Base-by-base conservation (phyloP, 2,329 filamentous ascomycete genomes). In the Rhinocladiella similis region DNA sequence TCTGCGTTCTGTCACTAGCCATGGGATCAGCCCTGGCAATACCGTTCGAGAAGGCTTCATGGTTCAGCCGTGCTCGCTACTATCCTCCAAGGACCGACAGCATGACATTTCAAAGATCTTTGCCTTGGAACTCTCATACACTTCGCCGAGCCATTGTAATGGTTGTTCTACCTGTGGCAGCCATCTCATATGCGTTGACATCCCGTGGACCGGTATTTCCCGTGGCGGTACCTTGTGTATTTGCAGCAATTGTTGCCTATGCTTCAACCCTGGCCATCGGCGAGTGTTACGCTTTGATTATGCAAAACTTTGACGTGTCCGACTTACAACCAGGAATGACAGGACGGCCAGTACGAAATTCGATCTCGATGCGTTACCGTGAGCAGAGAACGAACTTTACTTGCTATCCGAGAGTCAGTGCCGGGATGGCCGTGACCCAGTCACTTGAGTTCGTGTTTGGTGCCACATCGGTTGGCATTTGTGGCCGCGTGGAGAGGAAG, bases 291-390 rank as follows among this genome's bases (percentile, higher is more conserved):
- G 87, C 88, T 1, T 74, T 92, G 29, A 81, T 91, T 68, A 91
- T 92, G 88, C 88, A 91, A 67, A 86, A 85, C 0, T 92, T 87
- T 69, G 89, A 92, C 68, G 89, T 85, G n/a, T 90, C 86, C 39
- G 89, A 92, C 69, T 77, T 92, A 3, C 87, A 89, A 63, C 84
- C 87, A 1, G 86, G 87, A 10, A 86, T 88, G 77, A 88, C 81
- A 5, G 82, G 82, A 27, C 77, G 77, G 14, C 77, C 77, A n/a
- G 67, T 77, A 64, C 53, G 67, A 4, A 54, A 33, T 25, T 56
- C 62, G 5, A 72, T 80, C 67, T 72, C 75, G 3, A 70, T 73
- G 13, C 70, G 72, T 19, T 72, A 74, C 27, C 68, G 73, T 16
- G 68, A 75, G 33, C 77, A 81, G 46, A 73, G 82, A 35, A 90